Percentiles rank a stretch among this genome's conserved stretches.
Evolutionary conservation across 2,329 filamentous ascomycete species (phyloP).

Genomic region (Tolypocladium guangdongense): DNA sequence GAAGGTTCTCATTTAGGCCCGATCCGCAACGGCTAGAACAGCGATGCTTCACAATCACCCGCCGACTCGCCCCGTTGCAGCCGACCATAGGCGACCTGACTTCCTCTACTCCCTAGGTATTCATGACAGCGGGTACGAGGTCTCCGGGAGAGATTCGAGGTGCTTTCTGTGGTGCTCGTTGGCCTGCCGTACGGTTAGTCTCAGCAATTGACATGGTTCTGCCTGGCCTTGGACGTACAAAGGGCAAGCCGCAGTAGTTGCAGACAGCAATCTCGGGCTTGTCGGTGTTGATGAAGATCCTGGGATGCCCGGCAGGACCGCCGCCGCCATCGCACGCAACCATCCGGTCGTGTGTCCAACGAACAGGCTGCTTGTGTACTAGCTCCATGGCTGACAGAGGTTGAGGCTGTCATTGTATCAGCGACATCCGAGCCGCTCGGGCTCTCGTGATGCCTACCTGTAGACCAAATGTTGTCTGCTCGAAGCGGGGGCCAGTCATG

Average conservation of each 20-base stretch:
- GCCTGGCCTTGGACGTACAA: slow-evolving; percentile 47
- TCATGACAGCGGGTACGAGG: slow-evolving; percentile 67
- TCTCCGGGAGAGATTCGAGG: slow-evolving; percentile 70
- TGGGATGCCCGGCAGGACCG: slow-evolving; percentile 79
- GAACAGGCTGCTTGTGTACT: slow-evolving; percentile 90
- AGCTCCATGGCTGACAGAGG: slow-evolving; percentile 86
- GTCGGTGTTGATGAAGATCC: slow-evolving; percentile 95
- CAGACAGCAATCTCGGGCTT: slow-evolving; percentile 89
- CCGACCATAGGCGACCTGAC: background rate
- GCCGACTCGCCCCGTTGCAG: background rate
- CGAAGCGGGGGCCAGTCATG: slow-evolving; percentile 91
- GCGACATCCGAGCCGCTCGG: slow-evolving; percentile 1
- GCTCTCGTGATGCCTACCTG: slow-evolving; percentile 53
- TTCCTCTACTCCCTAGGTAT: background rate
- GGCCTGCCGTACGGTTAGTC: slow-evolving; percentile 44
- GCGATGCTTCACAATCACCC: background rate
- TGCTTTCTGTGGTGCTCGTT: slow-evolving; percentile 80
- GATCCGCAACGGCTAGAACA: slow-evolving; percentile 3
- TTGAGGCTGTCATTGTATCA: slow-evolving; percentile 54
- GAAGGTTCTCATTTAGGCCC: background rate
- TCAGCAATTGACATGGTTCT: background rate
- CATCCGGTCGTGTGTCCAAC: slow-evolving; percentile 73
- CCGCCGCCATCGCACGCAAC: slow-evolving; percentile 90
- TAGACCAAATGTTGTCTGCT: slow-evolving; percentile 86
- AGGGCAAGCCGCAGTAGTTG: slow-evolving; percentile 89